A percentile compares a stretch with the other conserved stretches of the same genome.
Conservation (phyloP, 345 rosid genomes). For the Boechera stricta region DNA sequence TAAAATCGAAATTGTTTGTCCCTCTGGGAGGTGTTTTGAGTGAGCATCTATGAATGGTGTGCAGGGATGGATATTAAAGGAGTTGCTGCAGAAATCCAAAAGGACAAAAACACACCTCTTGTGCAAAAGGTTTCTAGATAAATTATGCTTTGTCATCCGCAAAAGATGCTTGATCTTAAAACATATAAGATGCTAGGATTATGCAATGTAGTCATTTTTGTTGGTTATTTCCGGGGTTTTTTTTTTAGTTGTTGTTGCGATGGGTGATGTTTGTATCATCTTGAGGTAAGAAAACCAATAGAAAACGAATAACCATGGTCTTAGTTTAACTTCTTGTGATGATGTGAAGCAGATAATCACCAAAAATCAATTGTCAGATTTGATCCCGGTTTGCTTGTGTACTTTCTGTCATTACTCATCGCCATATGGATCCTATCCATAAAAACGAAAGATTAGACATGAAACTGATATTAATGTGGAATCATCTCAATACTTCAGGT, state of each 20-base stretch:
- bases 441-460: background rate
- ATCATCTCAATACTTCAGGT: background rate
- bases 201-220: background rate
- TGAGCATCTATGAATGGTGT: constrained; percentile 52
- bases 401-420: background rate
- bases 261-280: background rate
- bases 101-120: constrained; percentile 74
- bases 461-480: background rate
- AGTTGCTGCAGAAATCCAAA: constrained; percentile 75
- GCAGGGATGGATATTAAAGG: constrained; percentile 96
- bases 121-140: constrained; percentile 70
- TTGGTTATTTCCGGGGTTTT: background rate
- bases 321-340: constrained; percentile 69
- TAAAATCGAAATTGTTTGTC: background rate
- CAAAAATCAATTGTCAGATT: constrained; percentile 54
- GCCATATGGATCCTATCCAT: background rate
- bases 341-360: constrained; percentile 62
- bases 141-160: constrained; percentile 35
- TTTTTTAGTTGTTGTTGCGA: background rate
- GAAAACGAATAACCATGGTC: constrained; percentile 41
- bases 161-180: constrained; percentile 18
- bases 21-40: constrained; percentile 40
- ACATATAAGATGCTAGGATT: background rate
- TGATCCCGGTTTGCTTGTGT: background rate
- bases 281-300: constrained; percentile 1